These are phyloP conservation scores for Lunularia cruciata DNA, from an alignment of 225 moss, liverwort and hornwort genomes.

Conservation along the genomic window DNA sequence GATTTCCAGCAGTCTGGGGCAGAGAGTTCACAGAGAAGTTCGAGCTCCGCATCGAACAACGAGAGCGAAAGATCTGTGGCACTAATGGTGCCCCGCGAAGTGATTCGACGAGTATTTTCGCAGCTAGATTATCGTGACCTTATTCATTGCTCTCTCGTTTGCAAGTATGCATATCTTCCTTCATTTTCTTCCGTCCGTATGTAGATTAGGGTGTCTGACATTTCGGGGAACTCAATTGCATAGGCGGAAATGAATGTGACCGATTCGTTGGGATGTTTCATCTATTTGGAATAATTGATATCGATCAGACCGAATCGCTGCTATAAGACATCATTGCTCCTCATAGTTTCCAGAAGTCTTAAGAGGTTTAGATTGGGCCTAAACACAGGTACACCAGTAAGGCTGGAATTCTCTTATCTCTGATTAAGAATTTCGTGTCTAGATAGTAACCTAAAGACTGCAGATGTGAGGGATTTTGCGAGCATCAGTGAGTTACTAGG, in stretches of 20 bases:
- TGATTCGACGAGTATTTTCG: conserved; percentile 50
- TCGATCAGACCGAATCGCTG: neutral
- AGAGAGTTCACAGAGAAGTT: neutral
- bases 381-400: too few species aligned
- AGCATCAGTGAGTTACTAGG: too few species aligned
- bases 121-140: conserved; percentile 56
- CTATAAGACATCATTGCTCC: neutral
- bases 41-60: neutral
- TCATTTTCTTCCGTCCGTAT: neutral
- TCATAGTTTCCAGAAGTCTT: too few species aligned
- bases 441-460: too few species aligned
- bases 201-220: too few species aligned
- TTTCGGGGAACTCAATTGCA: neutral
- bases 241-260: neutral
- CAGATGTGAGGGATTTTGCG: too few species aligned
- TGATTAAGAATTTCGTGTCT: too few species aligned
- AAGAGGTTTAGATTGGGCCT: too few species aligned
- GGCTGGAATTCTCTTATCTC: too few species aligned
- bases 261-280: neutral
- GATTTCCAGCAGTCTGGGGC: too few species aligned
- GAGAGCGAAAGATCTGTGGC: conserved; percentile 31
- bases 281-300: neutral
- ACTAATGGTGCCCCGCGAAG: conserved; percentile 39
- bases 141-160: conserved; percentile 49
- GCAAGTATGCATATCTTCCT: conserved; percentile 38